phyloP scores from a whole-genome alignment of 164 flowering plant genomes.

The Malania oleifera region DNA sequence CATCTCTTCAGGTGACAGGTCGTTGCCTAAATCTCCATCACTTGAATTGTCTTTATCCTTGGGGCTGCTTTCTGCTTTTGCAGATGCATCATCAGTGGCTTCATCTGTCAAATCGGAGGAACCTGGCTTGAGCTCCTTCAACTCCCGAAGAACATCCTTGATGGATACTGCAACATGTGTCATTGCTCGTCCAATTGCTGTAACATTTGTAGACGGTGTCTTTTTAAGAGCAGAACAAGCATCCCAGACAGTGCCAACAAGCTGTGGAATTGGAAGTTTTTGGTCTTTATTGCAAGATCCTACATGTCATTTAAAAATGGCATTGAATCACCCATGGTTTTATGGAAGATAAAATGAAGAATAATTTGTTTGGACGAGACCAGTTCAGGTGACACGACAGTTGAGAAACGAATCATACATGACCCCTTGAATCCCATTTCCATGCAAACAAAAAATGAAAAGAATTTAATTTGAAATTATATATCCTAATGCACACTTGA shows the following conservation, averaged over 20 bases:
- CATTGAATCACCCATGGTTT: too few species aligned
- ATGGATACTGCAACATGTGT: constrained; percentile 77
- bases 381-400: too few species aligned
- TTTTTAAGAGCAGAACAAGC: constrained; percentile 77
- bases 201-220: constrained; percentile 64
- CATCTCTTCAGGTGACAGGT: constrained; percentile 81
- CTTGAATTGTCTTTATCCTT: constrained; percentile 29
- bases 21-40: constrained; percentile 62
- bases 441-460: too few species aligned
- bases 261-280: constrained; percentile 46
- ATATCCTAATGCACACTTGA: too few species aligned
- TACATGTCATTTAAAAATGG: constrained; percentile 15
- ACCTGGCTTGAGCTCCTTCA: constrained; percentile 79
- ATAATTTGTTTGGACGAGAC: too few species aligned
- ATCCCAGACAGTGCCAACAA: constrained; percentile 78
- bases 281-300: constrained; percentile 34
- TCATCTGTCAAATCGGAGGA: constrained; percentile 26
- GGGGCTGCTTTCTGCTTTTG: constrained; percentile 17
- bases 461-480: too few species aligned
- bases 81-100: constrained; percentile 19
- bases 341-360: too few species aligned
- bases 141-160: constrained; percentile 89
- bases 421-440: too few species aligned
- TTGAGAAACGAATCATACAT: too few species aligned
- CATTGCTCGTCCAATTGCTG: constrained; percentile 80